Evolutionary conservation across 179 eudicot species (phyloP).

Genomic region (Silene noctiflora): DNA sequence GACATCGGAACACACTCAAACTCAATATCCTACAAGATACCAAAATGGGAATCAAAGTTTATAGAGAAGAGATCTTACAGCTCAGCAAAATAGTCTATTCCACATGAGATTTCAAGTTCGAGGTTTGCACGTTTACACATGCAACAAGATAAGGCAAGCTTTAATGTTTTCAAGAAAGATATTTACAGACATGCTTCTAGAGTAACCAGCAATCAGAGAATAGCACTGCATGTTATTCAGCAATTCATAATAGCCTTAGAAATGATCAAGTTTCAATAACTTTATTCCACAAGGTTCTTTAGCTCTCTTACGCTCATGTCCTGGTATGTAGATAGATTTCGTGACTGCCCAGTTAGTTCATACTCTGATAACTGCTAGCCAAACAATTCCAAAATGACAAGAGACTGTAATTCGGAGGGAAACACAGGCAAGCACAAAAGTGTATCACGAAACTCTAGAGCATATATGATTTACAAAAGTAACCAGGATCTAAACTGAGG

Average conservation of each 20-base stretch:
- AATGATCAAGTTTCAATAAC: too few species aligned
- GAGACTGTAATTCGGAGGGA: not conserved
- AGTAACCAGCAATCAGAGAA: too few species aligned
- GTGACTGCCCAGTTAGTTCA: too few species aligned
- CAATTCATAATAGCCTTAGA: too few species aligned
- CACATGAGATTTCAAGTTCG: not conserved
- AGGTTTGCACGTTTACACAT: not conserved
- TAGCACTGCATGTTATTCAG: too few species aligned
- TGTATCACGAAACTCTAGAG: not conserved
- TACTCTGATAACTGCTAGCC: not conserved
- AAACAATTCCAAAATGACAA: not conserved
- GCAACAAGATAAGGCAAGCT: constrained; percentile 20
- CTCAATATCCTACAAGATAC: constrained; percentile 52
- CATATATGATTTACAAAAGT: not conserved
- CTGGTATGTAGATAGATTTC: too few species aligned
- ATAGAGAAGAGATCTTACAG: constrained; percentile 1
- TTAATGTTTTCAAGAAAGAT: constrained; percentile 29
- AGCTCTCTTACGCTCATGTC: too few species aligned
- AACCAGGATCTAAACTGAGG: not conserved
- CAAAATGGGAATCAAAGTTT: not conserved
- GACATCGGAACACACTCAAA: constrained; percentile 88
- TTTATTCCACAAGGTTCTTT: too few species aligned
- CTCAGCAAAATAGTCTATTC: constrained; percentile 5
- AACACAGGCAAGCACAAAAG: not conserved
- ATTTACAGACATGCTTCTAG: not conserved